Conservation (phyloP, 2,329 filamentous ascomycete species). For the Cytospora schulzeri region DNA sequence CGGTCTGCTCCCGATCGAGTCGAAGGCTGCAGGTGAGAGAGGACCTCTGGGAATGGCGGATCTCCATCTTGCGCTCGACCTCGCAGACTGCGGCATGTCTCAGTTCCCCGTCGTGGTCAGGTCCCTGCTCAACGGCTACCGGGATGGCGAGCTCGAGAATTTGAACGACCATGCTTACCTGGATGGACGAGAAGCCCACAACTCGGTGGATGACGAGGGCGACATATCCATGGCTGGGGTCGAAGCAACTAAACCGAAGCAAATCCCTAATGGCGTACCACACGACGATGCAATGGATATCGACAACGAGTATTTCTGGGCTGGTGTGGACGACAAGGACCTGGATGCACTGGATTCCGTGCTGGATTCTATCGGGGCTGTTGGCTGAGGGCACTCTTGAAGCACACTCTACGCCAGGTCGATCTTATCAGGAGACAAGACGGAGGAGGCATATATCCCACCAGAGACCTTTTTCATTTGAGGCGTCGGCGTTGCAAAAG, state of each 20-base stretch:
- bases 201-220: constrained; percentile 34
- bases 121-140: constrained; percentile 68
- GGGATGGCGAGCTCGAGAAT: constrained; percentile 75
- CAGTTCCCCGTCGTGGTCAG: constrained; percentile 77
- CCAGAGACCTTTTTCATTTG: constrained; percentile 3
- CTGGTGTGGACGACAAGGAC: constrained; percentile 58
- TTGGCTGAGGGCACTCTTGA: neutral
- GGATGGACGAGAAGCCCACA: constrained; percentile 39
- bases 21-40: constrained; percentile 72
- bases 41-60: constrained; percentile 77
- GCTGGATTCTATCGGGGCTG: constrained; percentile 51
- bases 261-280: constrained; percentile 50
- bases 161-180: constrained; percentile 63
- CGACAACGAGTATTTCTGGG: constrained; percentile 63
- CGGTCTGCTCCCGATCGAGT: constrained; percentile 79
- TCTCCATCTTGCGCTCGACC: constrained; percentile 71
- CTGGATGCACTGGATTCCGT: constrained; percentile 56
- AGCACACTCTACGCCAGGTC: neutral
- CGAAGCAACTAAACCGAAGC: constrained; percentile 40
- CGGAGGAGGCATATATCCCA: neutral
- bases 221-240: constrained; percentile 38
- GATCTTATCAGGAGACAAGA: neutral
- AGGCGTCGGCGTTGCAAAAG: constrained; percentile 27
- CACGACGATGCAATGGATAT: constrained; percentile 61
- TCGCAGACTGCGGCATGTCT: constrained; percentile 74